A percentile compares a stretch with the other conserved stretches of the same genome.
These are phyloP conservation scores for Chrysoporthe deuterocubensis DNA, from an alignment of 2,329 filamentous ascomycete genomes.

Conservation along the genomic window DNA sequence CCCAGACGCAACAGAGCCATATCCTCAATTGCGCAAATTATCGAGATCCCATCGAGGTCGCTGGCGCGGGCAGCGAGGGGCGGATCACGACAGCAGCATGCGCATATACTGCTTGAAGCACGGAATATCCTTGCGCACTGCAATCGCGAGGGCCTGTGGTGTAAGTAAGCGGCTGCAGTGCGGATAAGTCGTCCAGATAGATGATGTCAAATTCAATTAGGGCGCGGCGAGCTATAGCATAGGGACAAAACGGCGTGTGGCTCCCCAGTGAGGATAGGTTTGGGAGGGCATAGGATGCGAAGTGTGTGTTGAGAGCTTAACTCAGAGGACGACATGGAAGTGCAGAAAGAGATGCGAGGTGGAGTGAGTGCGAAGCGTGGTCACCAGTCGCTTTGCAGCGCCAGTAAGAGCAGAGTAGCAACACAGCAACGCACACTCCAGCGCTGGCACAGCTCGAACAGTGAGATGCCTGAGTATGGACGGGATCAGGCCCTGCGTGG, in stretches of 20 bases:
- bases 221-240: constrained; percentile 11
- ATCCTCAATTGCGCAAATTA: constrained; percentile 24
- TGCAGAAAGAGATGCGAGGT: not conserved
- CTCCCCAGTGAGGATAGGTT: not conserved
- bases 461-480: not conserved
- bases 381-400: not conserved
- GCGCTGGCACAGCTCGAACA: not conserved
- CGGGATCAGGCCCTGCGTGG: not conserved
- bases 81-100: not conserved
- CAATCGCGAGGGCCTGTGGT: not conserved
- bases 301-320: not conserved
- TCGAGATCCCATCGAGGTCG: constrained; percentile 26
- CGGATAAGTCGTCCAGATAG: not conserved
- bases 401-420: constrained; percentile 6
- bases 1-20: constrained; percentile 29
- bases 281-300: not conserved
- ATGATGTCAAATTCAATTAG: not conserved
- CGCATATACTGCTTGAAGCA: not conserved
- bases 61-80: constrained; percentile 11
- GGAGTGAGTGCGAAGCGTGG: not conserved
- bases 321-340: not conserved
- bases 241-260: constrained; percentile 12
- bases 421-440: not conserved
- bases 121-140: not conserved
- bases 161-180: not conserved